Evolutionary conservation across 1,139 yeast genomes (phyloP).

Genomic region (Saccharomyces hybrid): DNA sequence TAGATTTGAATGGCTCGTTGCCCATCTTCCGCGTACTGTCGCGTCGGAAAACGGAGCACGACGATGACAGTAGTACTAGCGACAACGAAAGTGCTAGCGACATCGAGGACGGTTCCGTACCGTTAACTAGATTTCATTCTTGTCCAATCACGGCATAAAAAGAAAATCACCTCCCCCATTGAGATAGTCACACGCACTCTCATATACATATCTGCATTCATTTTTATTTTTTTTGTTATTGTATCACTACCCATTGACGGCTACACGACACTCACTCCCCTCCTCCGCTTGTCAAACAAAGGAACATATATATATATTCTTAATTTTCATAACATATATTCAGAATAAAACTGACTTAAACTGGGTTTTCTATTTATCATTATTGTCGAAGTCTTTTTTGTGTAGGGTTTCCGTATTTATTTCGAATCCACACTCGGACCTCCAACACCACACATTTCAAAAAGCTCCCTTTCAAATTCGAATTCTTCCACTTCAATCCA

Average conservation of each 20-base stretch:
- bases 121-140: background rate
- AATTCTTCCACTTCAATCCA: slow-evolving; percentile 51
- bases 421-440: too few species aligned
- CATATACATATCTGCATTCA: background rate
- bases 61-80: background rate
- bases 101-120: background rate
- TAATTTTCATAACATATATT: background rate
- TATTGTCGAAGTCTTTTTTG: too few species aligned
- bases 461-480: slow-evolving; percentile 33
- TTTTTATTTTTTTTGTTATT: background rate
- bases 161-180: background rate
- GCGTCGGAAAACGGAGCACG: background rate
- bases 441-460: too few species aligned
- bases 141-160: background rate
- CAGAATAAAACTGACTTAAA: too few species aligned
- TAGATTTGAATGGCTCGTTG: background rate
- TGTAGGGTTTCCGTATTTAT: too few species aligned
- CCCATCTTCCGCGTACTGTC: background rate
- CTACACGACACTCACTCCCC: background rate
- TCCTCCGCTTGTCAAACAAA: background rate
- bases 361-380: too few species aligned
- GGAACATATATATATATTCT: background rate
- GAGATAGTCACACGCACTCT: background rate
- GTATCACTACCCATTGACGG: background rate
- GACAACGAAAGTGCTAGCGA: background rate